Evolutionary conservation across 139 green algal genomes (phyloP).

Genomic region (Auxenochlorella pyrenoidosa): DNA sequence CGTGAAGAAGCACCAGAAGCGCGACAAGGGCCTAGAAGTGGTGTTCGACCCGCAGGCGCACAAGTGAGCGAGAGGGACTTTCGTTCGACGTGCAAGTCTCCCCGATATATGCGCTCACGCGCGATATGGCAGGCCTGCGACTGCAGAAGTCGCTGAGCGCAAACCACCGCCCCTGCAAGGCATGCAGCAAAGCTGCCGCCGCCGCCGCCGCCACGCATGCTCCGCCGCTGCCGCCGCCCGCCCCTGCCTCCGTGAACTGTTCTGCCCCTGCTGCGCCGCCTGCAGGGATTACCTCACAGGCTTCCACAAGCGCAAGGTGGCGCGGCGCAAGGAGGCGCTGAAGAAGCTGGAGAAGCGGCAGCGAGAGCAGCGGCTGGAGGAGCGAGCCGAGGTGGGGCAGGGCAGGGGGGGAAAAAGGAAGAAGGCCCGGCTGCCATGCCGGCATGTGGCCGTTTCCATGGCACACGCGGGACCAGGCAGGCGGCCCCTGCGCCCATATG

Average conservation of each 20-base stretch:
- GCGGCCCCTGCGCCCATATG: too few species aligned
- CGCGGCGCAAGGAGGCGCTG: slow-evolving; percentile 68
- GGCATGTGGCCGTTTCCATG: too few species aligned
- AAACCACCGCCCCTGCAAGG: not conserved
- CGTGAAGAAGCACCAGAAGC: slow-evolving; percentile 59
- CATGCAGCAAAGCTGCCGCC: not conserved
- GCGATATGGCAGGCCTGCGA: not conserved
- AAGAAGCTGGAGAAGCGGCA: slow-evolving; percentile 61
- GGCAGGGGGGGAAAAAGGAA: not conserved
- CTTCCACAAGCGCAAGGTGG: slow-evolving; percentile 77
- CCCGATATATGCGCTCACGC: not conserved
- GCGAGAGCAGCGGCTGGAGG: slow-evolving; percentile 56
- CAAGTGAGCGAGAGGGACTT: slow-evolving; percentile 54
- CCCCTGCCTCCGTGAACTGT: not conserved
- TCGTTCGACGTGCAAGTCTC: not conserved
- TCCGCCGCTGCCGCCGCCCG: not conserved
- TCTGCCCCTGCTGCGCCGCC: not conserved
- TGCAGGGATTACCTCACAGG: slow-evolving; percentile 76
- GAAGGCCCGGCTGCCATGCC: not conserved
- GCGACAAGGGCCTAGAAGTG: slow-evolving; percentile 63
- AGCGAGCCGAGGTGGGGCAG: slow-evolving; percentile 59
- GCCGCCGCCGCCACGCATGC: not conserved
- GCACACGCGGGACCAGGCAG: too few species aligned
- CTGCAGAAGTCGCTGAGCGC: not conserved
- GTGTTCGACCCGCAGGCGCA: slow-evolving; percentile 72